phyloP scores from a whole-genome alignment of 306 rosid species.

The Dryas drummondii region DNA sequence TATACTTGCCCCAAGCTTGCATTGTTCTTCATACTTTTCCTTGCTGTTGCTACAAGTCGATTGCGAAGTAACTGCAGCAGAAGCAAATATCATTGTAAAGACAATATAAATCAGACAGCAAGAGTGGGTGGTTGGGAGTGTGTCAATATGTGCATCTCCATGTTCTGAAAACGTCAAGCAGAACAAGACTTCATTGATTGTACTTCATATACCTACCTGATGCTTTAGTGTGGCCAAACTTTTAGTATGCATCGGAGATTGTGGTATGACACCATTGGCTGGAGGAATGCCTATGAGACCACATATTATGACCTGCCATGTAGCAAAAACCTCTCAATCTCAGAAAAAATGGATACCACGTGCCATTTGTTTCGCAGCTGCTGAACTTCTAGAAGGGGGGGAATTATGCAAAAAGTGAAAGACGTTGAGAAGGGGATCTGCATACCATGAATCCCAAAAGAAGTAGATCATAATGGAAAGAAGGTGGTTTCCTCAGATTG shows the following conservation, averaged over 20 bases:
- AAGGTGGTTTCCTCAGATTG: slow-evolving; percentile 75
- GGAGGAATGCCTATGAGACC: slow-evolving; percentile 83
- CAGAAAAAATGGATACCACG: slow-evolving; percentile 2
- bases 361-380: background rate
- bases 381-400: slow-evolving; percentile 3
- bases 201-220: slow-evolving; percentile 45
- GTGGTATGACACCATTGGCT: slow-evolving; percentile 84
- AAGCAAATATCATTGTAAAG: slow-evolving; percentile 17
- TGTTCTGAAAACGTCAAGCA: background rate
- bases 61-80: slow-evolving; percentile 55
- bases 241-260: slow-evolving; percentile 87
- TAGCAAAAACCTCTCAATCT: slow-evolving; percentile 20
- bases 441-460: slow-evolving; percentile 81
- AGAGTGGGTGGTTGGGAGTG: background rate
- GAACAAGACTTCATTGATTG: background rate
- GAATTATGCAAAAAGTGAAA: slow-evolving; percentile 6
- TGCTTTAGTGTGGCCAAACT: slow-evolving; percentile 79
- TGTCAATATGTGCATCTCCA: background rate
- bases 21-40: slow-evolving; percentile 48
- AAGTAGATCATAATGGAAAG: slow-evolving; percentile 79
- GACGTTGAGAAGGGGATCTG: slow-evolving; percentile 14
- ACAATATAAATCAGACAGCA: slow-evolving; percentile 2
- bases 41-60: slow-evolving; percentile 55
- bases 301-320: slow-evolving; percentile 67
- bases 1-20: slow-evolving; percentile 67